These are phyloP conservation scores for Cladorrhinum samala DNA, from an alignment of 495 filamentous ascomycete genomes.

Conservation along the genomic window DNA sequence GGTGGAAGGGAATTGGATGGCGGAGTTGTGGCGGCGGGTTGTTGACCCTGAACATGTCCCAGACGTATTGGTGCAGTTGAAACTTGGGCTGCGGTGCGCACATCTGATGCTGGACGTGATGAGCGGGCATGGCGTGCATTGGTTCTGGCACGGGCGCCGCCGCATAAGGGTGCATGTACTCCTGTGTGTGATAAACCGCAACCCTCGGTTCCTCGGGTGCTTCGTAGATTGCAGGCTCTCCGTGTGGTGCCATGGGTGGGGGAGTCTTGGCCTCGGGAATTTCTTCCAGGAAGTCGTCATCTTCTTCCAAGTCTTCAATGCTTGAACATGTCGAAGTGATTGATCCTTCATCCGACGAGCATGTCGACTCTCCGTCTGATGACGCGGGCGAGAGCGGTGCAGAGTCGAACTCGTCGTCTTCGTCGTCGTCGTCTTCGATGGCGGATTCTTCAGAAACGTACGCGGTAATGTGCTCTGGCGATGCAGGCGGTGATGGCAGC, in stretches of 20 bases:
- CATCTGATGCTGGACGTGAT: conserved; percentile 20
- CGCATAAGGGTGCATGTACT: conserved; percentile 37
- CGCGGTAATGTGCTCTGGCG: conserved; percentile 30
- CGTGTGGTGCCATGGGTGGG: conserved; percentile 26
- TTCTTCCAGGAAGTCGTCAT: conserved; percentile 35
- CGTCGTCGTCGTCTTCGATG: conserved; percentile 31
- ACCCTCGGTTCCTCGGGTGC: conserved; percentile 31
- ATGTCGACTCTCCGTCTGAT: conserved; percentile 39
- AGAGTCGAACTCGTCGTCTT: conserved; percentile 17
- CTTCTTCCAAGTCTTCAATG: conserved; percentile 40
- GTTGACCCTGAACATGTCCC: conserved; percentile 38
- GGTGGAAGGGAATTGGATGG: conserved; percentile 41
- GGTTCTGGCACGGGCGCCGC: conserved; percentile 12
- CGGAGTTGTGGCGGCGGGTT: conserved; percentile 33
- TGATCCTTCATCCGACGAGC: conserved; percentile 44
- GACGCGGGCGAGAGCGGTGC: conserved; percentile 36
- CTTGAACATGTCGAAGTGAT: conserved; percentile 40
- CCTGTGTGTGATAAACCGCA: conserved; percentile 32
- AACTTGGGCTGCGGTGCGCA: conserved; percentile 32
- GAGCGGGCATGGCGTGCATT: conserved; percentile 24
- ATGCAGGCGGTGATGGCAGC: conserved; percentile 32
- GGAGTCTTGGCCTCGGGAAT: conserved; percentile 35
- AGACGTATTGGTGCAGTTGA: conserved; percentile 34
- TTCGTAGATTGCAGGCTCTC: conserved; percentile 34
- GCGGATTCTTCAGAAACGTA: conserved; percentile 42